Conservation (phyloP, 225 moss, liverwort and hornwort species). For the Marchantia paleacea region DNA sequence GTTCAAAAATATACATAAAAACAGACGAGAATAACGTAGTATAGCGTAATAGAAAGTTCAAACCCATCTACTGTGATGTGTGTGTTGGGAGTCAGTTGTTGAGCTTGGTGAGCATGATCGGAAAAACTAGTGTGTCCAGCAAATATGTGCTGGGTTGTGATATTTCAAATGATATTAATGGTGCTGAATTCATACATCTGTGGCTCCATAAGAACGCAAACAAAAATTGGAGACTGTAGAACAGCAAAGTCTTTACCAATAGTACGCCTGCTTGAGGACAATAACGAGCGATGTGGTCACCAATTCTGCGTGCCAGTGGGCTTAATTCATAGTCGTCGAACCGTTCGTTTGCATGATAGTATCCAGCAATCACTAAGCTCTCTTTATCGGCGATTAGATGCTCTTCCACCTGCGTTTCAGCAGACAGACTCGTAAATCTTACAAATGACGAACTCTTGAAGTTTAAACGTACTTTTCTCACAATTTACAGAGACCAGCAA, state of each 20-base stretch:
- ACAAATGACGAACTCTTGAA: neutral
- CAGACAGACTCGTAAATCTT: neutral
- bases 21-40: too few species aligned
- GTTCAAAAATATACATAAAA: neutral
- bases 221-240: neutral
- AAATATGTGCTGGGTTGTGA: too few species aligned
- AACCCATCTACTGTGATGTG: too few species aligned
- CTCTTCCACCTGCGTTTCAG: constrained; percentile 55
- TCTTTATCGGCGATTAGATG: constrained; percentile 47
- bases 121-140: too few species aligned
- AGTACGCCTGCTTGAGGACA: constrained; percentile 64
- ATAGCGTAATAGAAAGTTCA: too few species aligned
- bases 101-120: too few species aligned
- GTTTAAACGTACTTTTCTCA: neutral
- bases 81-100: too few species aligned
- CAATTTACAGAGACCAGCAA: neutral
- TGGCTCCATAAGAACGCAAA: neutral
- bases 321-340: constrained; percentile 72
- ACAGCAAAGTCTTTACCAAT: constrained; percentile 41
- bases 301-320: constrained; percentile 69
- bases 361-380: constrained; percentile 61
- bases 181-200: neutral
- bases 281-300: constrained; percentile 75
- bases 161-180: too few species aligned
- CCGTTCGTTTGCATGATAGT: constrained; percentile 93